Conservation (phyloP, 805 yeast genomes). For the Yarrowia sp. region DNA sequence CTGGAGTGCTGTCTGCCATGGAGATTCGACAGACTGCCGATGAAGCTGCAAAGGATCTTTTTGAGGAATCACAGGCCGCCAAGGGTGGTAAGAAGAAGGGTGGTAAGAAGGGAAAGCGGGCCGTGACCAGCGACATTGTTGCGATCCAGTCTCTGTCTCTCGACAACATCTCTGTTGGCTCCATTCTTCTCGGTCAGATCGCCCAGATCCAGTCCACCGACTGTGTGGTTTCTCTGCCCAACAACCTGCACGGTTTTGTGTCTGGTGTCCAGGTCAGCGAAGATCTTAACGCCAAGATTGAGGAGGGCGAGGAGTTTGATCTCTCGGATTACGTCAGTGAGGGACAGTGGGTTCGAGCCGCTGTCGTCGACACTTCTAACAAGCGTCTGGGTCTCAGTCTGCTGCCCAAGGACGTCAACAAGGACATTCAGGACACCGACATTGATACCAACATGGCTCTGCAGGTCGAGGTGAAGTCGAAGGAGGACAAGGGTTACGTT, state of each 20-base stretch:
- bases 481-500: constrained; percentile 92
- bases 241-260: constrained; percentile 78
- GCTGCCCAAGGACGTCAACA: constrained; percentile 78
- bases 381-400: constrained; percentile 73
- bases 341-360: constrained; percentile 89
- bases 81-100: constrained; percentile 45
- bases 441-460: constrained; percentile 64
- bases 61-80: constrained; percentile 43
- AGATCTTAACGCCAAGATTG: constrained; percentile 60
- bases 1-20: constrained; percentile 74
- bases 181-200: constrained; percentile 79
- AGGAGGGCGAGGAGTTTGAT: constrained; percentile 53
- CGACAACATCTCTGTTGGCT: constrained; percentile 71
- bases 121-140: not conserved
- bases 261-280: constrained; percentile 68
- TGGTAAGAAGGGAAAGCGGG: constrained; percentile 47
- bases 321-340: constrained; percentile 58
- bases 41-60: constrained; percentile 84
- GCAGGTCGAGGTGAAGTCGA: constrained; percentile 77
- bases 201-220: constrained; percentile 66
- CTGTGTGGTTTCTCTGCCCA: constrained; percentile 75
- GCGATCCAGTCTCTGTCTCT: constrained; percentile 66
- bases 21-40: constrained; percentile 92
- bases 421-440: constrained; percentile 55
- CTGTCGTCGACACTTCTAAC: constrained; percentile 66